Percentiles rank a stretch among this genome's conserved stretches.
Conservation (phyloP, 176 grass and related monocot genomes). For the Oryza rufipogon region DNA sequence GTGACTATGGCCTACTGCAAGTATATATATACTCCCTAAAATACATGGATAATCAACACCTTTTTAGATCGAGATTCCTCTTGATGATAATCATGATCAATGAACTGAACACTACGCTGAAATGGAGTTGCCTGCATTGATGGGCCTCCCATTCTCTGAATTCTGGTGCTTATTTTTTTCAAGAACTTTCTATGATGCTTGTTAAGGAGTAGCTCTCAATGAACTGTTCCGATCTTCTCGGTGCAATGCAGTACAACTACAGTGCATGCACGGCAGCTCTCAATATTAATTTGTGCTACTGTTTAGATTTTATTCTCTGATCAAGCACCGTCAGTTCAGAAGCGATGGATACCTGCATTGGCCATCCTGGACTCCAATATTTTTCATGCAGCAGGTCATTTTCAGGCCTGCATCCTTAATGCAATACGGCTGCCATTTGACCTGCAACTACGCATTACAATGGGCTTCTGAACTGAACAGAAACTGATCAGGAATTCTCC, state of each 20-base stretch:
- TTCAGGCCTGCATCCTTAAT: neutral
- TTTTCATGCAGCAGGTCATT: neutral
- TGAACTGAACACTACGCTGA: neutral
- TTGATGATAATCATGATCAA: slow-evolving; percentile 3
- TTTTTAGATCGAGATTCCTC: slow-evolving; percentile 6
- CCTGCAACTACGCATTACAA: neutral
- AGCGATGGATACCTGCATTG: neutral
- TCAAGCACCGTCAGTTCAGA: neutral
- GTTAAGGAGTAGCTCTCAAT: neutral
- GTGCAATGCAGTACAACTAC: neutral
- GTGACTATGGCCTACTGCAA: neutral
- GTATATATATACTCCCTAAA: neutral
- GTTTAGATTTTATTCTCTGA: neutral
- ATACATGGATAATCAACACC: neutral
- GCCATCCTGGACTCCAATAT: slow-evolving; percentile 3
- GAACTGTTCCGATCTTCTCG: neutral
- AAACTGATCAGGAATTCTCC: neutral
- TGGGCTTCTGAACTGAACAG: neutral
- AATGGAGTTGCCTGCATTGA: neutral
- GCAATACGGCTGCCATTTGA: neutral
- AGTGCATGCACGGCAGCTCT: neutral
- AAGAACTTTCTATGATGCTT: neutral
- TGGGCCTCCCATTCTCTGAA: neutral
- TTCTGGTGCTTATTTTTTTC: neutral
- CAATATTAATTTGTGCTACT: neutral